These are phyloP conservation scores for Phycomyces blakesleeanus DNA, from an alignment of 192 early-diverging fungal genomes.

Conservation along the genomic window DNA sequence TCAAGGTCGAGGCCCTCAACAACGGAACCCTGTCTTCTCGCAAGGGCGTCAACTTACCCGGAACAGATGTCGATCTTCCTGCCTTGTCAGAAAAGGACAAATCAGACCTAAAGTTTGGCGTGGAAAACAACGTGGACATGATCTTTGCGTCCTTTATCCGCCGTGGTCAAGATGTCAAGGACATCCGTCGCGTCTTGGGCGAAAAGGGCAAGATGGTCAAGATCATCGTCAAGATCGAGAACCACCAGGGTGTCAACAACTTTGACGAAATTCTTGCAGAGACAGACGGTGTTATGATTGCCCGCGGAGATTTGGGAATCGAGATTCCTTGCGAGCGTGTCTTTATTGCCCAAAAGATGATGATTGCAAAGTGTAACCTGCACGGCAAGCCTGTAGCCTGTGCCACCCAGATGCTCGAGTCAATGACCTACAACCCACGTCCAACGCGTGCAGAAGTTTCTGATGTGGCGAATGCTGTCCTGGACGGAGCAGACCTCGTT, in stretches of 20 bases:
- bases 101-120: conserved; percentile 78
- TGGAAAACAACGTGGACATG: conserved; percentile 88
- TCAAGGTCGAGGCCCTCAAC: conserved; percentile 67
- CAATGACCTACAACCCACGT: conserved; percentile 91
- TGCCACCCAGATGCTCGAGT: conserved; percentile 95
- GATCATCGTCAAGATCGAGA: conserved; percentile 96
- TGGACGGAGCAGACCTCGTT: conserved; percentile 93
- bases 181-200: conserved; percentile 80
- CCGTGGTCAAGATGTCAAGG: conserved; percentile 80
- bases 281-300: conserved; percentile 95
- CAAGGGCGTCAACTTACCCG: conserved; percentile 93
- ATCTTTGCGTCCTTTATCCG: conserved; percentile 94
- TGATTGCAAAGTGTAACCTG: conserved; percentile 93
- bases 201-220: conserved; percentile 78
- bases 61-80: conserved; percentile 79
- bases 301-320: conserved; percentile 90
- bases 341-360: conserved; percentile 91
- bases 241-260: conserved; percentile 87
- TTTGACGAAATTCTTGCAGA: conserved; percentile 92
- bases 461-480: conserved; percentile 92
- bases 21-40: conserved; percentile 77
- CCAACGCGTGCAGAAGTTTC: conserved; percentile 95
- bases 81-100: conserved; percentile 91
- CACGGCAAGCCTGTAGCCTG: conserved; percentile 91
- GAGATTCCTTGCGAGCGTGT: conserved; percentile 92